phyloP scores from a whole-genome alignment of 495 filamentous ascomycete species.

The Copromyces sp. region DNA sequence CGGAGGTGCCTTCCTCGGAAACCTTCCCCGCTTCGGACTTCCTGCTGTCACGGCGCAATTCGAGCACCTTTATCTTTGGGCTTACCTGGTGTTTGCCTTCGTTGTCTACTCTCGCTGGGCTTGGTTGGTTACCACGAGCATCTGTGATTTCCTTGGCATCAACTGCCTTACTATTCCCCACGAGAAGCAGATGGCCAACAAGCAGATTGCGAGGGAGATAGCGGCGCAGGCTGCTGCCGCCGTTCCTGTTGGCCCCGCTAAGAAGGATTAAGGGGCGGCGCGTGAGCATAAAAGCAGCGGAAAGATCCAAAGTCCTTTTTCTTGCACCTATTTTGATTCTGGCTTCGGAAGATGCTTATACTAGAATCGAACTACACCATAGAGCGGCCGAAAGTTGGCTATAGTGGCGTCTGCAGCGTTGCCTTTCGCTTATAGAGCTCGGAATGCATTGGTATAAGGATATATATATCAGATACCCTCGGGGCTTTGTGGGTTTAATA shows the following conservation, averaged over 20 bases:
- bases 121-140: constrained; percentile 76
- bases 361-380: not conserved
- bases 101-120: constrained; percentile 89
- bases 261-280: not conserved
- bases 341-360: not conserved
- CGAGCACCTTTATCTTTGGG: constrained; percentile 73
- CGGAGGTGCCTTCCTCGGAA: constrained; percentile 71
- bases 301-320: not conserved
- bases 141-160: constrained; percentile 86
- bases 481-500: not conserved
- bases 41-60: constrained; percentile 44
- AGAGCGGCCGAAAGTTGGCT: not conserved
- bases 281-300: not conserved
- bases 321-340: not conserved
- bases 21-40: constrained; percentile 71
- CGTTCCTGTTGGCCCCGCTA: not conserved
- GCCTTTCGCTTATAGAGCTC: not conserved
- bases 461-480: not conserved
- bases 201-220: constrained; percentile 17
- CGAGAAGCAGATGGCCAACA: constrained; percentile 42
- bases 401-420: not conserved
- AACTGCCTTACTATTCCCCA: constrained; percentile 82
- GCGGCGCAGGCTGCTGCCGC: constrained; percentile 6
- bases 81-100: constrained; percentile 70
- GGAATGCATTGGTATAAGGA: not conserved